Conservation (phyloP, 2,329 filamentous ascomycete species). For the Scleromitrula shiraiana region DNA sequence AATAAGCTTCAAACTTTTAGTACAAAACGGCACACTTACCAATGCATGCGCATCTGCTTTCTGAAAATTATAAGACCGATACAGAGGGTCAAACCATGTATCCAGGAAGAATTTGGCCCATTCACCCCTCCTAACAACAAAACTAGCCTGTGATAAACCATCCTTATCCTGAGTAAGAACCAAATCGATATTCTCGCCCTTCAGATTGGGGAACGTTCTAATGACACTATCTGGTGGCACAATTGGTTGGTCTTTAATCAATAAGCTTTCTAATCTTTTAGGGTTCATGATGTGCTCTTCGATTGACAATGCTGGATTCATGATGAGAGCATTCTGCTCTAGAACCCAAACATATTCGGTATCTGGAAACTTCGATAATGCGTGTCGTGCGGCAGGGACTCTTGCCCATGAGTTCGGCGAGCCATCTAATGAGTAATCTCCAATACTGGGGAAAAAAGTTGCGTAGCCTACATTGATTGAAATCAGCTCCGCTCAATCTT, state of each 20-base stretch:
- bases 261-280: conserved; percentile 61
- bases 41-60: conserved; percentile 89
- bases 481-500: conserved; percentile 3
- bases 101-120: conserved; percentile 93
- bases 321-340: conserved; percentile 77
- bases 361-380: conserved; percentile 70
- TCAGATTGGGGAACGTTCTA: conserved; percentile 81
- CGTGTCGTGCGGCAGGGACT: conserved; percentile 81
- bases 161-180: conserved; percentile 78
- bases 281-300: conserved; percentile 63
- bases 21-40: conserved; percentile 42
- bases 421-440: conserved; percentile 63
- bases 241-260: conserved; percentile 78
- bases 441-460: conserved; percentile 71
- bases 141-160: conserved; percentile 68
- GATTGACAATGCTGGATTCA: conserved; percentile 66
- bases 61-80: conserved; percentile 90
- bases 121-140: conserved; percentile 73
- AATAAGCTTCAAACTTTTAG: conserved; percentile 4
- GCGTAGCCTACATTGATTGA: conserved; percentile 58
- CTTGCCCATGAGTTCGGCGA: conserved; percentile 62
- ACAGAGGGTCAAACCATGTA: conserved; percentile 92
- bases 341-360: conserved; percentile 81
- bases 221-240: conserved; percentile 96
- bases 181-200: conserved; percentile 68